These are phyloP conservation scores for Scenedesmus sp. DNA, from an alignment of 163 green algal genomes.

Conservation along the genomic window DNA sequence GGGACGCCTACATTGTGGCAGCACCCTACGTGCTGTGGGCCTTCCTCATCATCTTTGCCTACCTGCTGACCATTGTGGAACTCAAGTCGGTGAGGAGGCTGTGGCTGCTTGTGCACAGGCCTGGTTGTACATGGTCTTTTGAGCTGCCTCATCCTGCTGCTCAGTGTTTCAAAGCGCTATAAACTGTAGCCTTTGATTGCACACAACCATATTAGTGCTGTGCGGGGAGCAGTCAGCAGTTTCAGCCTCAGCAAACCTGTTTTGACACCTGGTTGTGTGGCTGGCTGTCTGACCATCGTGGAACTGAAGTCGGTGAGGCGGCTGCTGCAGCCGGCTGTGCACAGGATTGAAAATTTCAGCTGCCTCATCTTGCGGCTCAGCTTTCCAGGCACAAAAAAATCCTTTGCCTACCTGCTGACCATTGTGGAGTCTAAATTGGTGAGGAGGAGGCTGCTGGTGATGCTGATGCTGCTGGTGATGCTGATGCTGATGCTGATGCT, in stretches of 20 bases:
- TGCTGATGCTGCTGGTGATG: neutral
- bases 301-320: neutral
- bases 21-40: neutral
- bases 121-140: neutral
- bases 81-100: neutral
- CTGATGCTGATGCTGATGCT: neutral
- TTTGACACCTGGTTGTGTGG: too few relatives aligned
- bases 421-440: neutral
- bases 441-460: neutral
- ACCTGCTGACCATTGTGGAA: neutral
- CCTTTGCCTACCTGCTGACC: slow-evolving; percentile 13
- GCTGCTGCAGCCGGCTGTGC: slow-evolving; percentile 22
- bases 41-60: neutral
- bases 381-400: neutral
- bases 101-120: neutral
- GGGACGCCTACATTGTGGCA: neutral
- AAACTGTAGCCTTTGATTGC: too few relatives aligned
- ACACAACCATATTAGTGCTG: too few relatives aligned
- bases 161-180: too few relatives aligned
- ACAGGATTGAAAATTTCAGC: neutral
- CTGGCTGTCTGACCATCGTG: too few relatives aligned
- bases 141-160: too few relatives aligned
- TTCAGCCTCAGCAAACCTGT: too few relatives aligned
- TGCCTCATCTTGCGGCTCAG: neutral
- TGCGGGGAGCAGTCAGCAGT: too few relatives aligned